Conservation (phyloP, 495 filamentous ascomycete genomes). For the Lichenothelia convexa region DNA sequence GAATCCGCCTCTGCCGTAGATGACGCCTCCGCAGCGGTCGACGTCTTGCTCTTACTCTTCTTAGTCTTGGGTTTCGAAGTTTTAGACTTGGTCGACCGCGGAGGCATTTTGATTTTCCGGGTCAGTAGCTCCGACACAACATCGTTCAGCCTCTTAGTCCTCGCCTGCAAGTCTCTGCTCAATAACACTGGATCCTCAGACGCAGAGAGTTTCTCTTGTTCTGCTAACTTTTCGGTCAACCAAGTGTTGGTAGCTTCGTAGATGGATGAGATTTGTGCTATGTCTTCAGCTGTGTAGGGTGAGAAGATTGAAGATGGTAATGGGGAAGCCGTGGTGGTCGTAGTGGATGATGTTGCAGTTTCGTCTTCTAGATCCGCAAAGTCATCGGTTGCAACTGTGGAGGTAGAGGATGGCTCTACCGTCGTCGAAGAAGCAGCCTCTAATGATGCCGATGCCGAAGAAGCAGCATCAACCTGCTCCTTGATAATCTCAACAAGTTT, state of each 20-base stretch:
- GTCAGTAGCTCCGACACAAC: conserved; percentile 50
- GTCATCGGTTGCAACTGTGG: conserved; percentile 26
- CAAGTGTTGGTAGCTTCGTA: conserved; percentile 35
- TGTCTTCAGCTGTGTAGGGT: conserved; percentile 44
- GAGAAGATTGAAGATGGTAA: conserved; percentile 24
- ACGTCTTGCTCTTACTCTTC: conserved; percentile 4
- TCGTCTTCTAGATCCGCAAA: conserved; percentile 49
- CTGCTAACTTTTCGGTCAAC: conserved; percentile 48
- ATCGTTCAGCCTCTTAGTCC: conserved; percentile 42
- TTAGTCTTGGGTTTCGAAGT: conserved; percentile 27
- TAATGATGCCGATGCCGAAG: conserved; percentile 27
- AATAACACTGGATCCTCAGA: conserved; percentile 55
- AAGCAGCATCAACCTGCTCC: conserved; percentile 23
- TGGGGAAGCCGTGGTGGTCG: conserved; percentile 21
- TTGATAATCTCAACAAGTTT: conserved; percentile 36
- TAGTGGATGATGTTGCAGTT: conserved; percentile 24
- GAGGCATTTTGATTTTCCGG: conserved; percentile 41
- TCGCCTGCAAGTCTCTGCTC: conserved; percentile 41
- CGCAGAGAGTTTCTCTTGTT: conserved; percentile 40
- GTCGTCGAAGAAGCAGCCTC: conserved; percentile 23
- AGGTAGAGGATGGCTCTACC: conserved; percentile 21
- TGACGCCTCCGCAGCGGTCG: conserved; percentile 1
- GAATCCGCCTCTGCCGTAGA: conserved; percentile 9
- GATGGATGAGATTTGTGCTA: conserved; percentile 32
- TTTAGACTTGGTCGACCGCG: conserved; percentile 31